These are phyloP conservation scores for Aspergillus hiratsukae DNA, from an alignment of 2,329 filamentous ascomycete species.

Conservation along the genomic window DNA sequence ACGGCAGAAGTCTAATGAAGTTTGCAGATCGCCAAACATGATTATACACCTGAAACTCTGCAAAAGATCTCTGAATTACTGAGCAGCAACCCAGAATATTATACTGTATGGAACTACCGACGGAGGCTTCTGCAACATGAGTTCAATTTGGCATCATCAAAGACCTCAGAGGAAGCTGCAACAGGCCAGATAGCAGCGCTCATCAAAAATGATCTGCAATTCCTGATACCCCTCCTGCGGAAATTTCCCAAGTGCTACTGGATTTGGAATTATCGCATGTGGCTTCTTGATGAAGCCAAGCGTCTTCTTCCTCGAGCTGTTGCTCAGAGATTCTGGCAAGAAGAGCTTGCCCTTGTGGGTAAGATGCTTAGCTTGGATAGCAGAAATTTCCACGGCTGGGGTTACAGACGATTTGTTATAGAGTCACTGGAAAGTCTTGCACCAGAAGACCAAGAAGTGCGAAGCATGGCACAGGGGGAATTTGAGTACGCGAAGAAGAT, in stretches of 20 bases:
- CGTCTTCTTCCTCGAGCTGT: slow-evolving; percentile 52
- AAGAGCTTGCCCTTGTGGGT: slow-evolving; percentile 73
- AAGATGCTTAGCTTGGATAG: slow-evolving; percentile 86
- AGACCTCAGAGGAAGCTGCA: slow-evolving; percentile 30
- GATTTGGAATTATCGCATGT: slow-evolving; percentile 96
- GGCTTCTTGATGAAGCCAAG: slow-evolving; percentile 72
- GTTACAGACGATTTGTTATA: slow-evolving; percentile 77
- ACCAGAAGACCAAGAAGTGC: slow-evolving; percentile 35
- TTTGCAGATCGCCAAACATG: slow-evolving; percentile 33
- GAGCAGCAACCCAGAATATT: slow-evolving; percentile 46
- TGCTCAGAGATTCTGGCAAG: slow-evolving; percentile 70
- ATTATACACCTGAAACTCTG: slow-evolving; percentile 41
- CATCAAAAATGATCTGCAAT: slow-evolving; percentile 70
- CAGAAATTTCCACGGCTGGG: slow-evolving; percentile 96
- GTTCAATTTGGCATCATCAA: slow-evolving; percentile 37
- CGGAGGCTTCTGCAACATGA: slow-evolving; percentile 65
- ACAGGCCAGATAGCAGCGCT: slow-evolving; percentile 46
- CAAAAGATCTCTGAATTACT: slow-evolving; percentile 42
- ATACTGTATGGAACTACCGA: slow-evolving; percentile 51
- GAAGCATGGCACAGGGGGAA: slow-evolving; percentile 70
- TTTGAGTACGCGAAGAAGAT: slow-evolving; percentile 88
- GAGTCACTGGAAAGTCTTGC: slow-evolving; percentile 62
- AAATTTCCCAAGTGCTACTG: slow-evolving; percentile 97
- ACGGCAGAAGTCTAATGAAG: neutral
- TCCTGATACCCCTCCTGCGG: slow-evolving; percentile 77